Percentiles rank a stretch among this genome's conserved stretches.
These are phyloP conservation scores for Wallemia mellicola DNA, from an alignment of 1,284 basidiomycete genomes.

Conservation along the genomic window DNA sequence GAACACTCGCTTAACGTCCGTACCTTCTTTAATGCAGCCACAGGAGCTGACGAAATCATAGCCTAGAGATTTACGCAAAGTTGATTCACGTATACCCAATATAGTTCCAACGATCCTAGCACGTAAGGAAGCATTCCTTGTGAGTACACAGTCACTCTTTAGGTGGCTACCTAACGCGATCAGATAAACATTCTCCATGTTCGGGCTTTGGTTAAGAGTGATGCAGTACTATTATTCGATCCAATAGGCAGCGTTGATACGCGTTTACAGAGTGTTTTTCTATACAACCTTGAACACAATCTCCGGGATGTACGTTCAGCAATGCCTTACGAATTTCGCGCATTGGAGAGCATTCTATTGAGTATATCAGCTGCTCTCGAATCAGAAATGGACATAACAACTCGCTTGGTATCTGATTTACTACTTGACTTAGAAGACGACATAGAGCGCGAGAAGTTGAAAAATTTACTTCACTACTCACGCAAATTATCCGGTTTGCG, in stretches of 20 bases:
- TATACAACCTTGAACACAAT: constrained; percentile 56
- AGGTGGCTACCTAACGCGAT: too few species aligned
- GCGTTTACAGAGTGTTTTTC: constrained; percentile 49
- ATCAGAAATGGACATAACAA: constrained; percentile 70
- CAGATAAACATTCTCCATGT: constrained; percentile 82
- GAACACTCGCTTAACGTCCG: constrained; percentile 66
- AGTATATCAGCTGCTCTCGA: constrained; percentile 68
- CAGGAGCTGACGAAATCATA: too few species aligned
- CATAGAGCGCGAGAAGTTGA: constrained; percentile 74
- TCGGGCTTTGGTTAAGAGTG: constrained; percentile 72
- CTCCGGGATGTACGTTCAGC: constrained; percentile 1
- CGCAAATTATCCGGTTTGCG: constrained; percentile 57
- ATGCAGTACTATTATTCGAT: constrained; percentile 74
- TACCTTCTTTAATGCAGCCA: constrained; percentile 8
- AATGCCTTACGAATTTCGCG: constrained; percentile 17
- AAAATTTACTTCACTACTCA: constrained; percentile 62
- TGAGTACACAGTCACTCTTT: too few species aligned
- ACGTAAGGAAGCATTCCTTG: constrained; percentile 58
- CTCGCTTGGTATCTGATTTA: constrained; percentile 54
- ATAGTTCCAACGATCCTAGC: constrained; percentile 80
- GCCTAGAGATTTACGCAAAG: constrained; percentile 86
- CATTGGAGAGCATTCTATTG: constrained; percentile 61
- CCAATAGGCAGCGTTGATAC: constrained; percentile 59
- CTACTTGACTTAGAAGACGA: constrained; percentile 74
- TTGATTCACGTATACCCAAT: constrained; percentile 77